phyloP scores from a whole-genome alignment of 2,329 filamentous ascomycete species.

The Trichoderma sp. region DNA sequence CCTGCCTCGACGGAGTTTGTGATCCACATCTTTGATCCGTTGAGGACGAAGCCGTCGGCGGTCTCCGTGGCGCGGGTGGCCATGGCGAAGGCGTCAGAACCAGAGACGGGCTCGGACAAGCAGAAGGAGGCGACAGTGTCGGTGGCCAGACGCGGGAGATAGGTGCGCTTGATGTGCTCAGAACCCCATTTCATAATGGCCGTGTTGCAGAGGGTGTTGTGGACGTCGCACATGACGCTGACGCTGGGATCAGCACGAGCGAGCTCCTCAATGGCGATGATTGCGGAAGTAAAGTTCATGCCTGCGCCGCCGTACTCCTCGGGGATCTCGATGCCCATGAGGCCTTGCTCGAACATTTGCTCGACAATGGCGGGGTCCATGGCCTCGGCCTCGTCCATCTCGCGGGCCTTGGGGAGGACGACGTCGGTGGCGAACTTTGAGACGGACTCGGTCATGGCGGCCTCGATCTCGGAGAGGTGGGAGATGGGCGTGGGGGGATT shows the following conservation, averaged over 20 bases:
- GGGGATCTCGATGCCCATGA: conserved; percentile 97
- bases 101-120: conserved; percentile 87
- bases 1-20: conserved; percentile 93
- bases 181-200: conserved; percentile 84
- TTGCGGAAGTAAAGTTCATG: conserved; percentile 98
- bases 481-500: conserved; percentile 90
- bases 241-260: conserved; percentile 93
- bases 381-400: conserved; percentile 94
- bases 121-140: conserved; percentile 91
- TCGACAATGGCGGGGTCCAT: conserved; percentile 91
- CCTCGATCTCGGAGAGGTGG: conserved; percentile 86
- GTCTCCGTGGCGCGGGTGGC: conserved; percentile 88
- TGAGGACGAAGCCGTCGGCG: conserved; percentile 79
- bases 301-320: conserved; percentile 95
- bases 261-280: conserved; percentile 95
- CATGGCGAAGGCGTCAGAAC: conserved; percentile 93
- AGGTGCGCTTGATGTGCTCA: conserved; percentile 76
- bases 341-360: conserved; percentile 92
- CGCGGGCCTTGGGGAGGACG: conserved; percentile 85
- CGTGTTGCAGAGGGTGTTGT: conserved; percentile 98
- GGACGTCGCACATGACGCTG: conserved; percentile 92
- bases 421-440: conserved; percentile 88
- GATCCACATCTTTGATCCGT: conserved; percentile 99
- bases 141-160: conserved; percentile 86
- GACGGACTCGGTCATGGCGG: conserved; percentile 86